Evolutionary conservation across 345 rosid genomes (phyloP), one percentile per base, ranked within the genome.

Genomic region (Syzygium aqueum): DNA sequence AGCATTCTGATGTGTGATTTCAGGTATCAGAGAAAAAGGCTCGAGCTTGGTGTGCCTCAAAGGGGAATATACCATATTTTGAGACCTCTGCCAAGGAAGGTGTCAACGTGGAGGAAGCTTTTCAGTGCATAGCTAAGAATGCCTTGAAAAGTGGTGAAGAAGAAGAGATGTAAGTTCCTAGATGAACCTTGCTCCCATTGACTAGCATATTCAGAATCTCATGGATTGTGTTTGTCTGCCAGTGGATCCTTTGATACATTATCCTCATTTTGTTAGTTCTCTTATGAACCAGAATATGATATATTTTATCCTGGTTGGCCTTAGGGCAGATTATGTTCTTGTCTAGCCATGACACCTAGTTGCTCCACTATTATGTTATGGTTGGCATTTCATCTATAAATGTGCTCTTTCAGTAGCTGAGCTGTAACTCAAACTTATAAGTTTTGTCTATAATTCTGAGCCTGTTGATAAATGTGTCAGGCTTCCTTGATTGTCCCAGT

Each of bases 61-160:
- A 97, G 92, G 98, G 99, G 77, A 96, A 97, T 89, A 97, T 96
- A 86, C 98, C 98, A 25, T 97, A 97, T 91, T 97, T 95, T 91
- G 99, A 97, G 91, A 97, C 99, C 84, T 97, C 99, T 88, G 99
- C 99, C 13, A 97, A 97, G 89, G 99, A 96, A 92, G 98, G 99
- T 51, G 88, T 96, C 87, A 96, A 97, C 83, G 99, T 97, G 53
- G 99, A 97, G 89, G 99, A 96, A 92, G 99, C 98, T 91, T 97
- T 97, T 91, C 95, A 94, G 84, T 94, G 97, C 95, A 96, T 96
- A 89, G 98, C 99, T 21, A 95, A 96, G 94, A 92, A 98, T 90
- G 99, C 99, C 27, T 87, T 95, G 86, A 96, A 94, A 94, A 98
- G 93, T 83, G 99, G 95, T 37, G 98, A 95, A 87, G 99, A 96